Evolutionary conservation across 306 rosid genomes (phyloP).

Genomic region (Prunus salicina): DNA sequence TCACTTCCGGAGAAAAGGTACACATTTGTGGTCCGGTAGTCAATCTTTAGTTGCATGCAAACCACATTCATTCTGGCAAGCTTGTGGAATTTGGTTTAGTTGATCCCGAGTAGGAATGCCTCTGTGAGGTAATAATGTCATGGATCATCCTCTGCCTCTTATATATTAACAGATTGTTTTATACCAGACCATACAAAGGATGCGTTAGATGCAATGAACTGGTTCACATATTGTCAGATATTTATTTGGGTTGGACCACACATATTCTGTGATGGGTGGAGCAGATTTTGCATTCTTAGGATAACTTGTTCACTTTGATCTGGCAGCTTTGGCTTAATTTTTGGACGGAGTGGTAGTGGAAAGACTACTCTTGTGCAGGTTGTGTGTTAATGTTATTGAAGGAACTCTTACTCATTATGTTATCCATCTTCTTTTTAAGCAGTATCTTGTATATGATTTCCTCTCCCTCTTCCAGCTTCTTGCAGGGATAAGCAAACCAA

Average conservation of each 20-base stretch:
- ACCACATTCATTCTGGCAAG: too few species aligned
- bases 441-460: not conserved
- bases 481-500: conserved; percentile 85
- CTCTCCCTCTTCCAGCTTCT: conserved; percentile 53
- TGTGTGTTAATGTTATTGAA: not conserved
- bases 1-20: conserved; percentile 84
- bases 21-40: not conserved
- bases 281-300: not conserved
- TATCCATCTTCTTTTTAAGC: not conserved
- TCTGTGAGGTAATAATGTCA: too few species aligned
- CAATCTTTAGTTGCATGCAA: not conserved
- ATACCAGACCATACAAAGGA: too few species aligned
- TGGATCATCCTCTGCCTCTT: too few species aligned
- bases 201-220: not conserved
- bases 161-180: too few species aligned
- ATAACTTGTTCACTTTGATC: conserved; percentile 27
- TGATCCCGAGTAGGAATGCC: too few species aligned
- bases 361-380: conserved; percentile 95
- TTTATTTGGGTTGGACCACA: too few species aligned
- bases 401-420: not conserved
- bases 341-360: conserved; percentile 91
- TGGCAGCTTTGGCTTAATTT: conserved; percentile 83
- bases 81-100: too few species aligned
- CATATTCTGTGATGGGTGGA: not conserved
- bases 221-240: not conserved